phyloP scores from a whole-genome alignment of 257 asterid species.

The Nicotiana paniculata region DNA sequence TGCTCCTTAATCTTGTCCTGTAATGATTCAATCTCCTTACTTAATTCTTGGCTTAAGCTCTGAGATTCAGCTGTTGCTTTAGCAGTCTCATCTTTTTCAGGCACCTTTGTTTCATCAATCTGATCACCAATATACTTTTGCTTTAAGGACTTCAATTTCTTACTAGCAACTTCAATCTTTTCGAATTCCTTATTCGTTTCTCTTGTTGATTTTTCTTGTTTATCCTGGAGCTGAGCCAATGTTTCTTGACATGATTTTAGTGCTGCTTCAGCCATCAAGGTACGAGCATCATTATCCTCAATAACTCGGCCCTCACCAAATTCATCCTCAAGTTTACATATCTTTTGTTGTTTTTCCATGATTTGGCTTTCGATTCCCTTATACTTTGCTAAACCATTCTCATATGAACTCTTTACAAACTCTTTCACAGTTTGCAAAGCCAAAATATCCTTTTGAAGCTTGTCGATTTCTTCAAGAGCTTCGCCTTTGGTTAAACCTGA shows the following conservation, averaged over 20 bases:
- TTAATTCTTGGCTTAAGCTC: conserved; percentile 12
- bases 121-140: conserved; percentile 20
- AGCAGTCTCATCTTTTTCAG: conserved; percentile 1
- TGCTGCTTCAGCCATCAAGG: conserved; percentile 81
- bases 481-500: conserved; percentile 46
- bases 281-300: conserved; percentile 73
- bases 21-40: conserved; percentile 12
- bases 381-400: conserved; percentile 56
- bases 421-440: conserved; percentile 70
- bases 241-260: conserved; percentile 75
- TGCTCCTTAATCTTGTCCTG: conserved; percentile 21
- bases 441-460: conserved; percentile 71
- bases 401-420: conserved; percentile 84
- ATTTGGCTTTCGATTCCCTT: conserved; percentile 75
- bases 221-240: conserved; percentile 49
- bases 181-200: conserved; percentile 49
- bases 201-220: conserved; percentile 39
- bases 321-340: conserved; percentile 62
- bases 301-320: conserved; percentile 44
- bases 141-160: conserved; percentile 38
- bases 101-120: conserved; percentile 12
- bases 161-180: conserved; percentile 51
- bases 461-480: conserved; percentile 68
- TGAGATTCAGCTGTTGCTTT: conserved; percentile 5
- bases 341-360: conserved; percentile 62